These are phyloP conservation scores for Hemisphaericaspora subhashii DNA, from an alignment of 1,139 yeast genomes.

Conservation along the genomic window DNA sequence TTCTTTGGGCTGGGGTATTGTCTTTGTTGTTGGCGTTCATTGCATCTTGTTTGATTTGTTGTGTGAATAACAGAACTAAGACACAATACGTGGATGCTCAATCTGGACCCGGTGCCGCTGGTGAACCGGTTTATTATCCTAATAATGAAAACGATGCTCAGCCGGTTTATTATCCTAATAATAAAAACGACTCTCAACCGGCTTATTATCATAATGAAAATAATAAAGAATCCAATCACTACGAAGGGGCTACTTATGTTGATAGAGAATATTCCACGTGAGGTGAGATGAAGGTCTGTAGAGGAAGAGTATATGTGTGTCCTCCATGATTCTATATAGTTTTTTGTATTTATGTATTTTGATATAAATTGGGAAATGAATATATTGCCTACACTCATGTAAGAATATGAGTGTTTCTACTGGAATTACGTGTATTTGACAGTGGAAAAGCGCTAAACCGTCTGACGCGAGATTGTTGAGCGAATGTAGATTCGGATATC, in stretches of 20 bases:
- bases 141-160: slow-evolving; percentile 1
- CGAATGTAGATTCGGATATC: too few species aligned
- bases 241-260: not conserved
- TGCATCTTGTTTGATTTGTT: slow-evolving; percentile 1
- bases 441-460: too few species aligned
- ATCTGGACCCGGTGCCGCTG: slow-evolving; percentile 3
- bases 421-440: too few species aligned
- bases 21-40: slow-evolving; percentile 13
- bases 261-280: not conserved
- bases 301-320: too few species aligned
- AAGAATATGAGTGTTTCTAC: too few species aligned
- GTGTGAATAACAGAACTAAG: not conserved
- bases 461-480: too few species aligned
- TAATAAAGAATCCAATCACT: not conserved
- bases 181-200: slow-evolving; percentile 1
- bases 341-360: too few species aligned
- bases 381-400: too few species aligned
- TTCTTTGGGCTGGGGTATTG: slow-evolving; percentile 50
- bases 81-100: not conserved
- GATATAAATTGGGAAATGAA: too few species aligned
- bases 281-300: too few species aligned
- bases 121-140: slow-evolving; percentile 8
- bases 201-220: slow-evolving; percentile 8
- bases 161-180: slow-evolving; percentile 8
- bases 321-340: too few species aligned